A percentile compares a stretch with the other conserved stretches of the same genome.
These are phyloP conservation scores for Heimioporus sp. DNA, from an alignment of 768 basidiomycete species.

Conservation along the genomic window DNA sequence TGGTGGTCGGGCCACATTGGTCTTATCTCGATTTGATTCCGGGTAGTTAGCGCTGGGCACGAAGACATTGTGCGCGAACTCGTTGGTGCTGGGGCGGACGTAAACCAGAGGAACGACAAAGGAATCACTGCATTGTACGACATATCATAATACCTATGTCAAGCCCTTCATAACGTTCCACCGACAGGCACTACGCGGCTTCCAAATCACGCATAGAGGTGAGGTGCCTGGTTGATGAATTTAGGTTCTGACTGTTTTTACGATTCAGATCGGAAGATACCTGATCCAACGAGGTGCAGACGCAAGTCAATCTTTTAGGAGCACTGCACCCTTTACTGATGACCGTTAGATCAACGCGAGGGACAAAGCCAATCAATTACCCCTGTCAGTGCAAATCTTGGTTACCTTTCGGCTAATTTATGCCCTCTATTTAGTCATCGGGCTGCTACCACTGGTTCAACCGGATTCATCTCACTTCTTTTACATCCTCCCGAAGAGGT, in stretches of 20 bases:
- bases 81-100: constrained; percentile 78
- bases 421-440: constrained; percentile 62
- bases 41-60: constrained; percentile 76
- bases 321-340: constrained; percentile 31
- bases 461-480: constrained; percentile 85
- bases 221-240: constrained; percentile 24
- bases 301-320: constrained; percentile 51
- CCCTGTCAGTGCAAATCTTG: constrained; percentile 53
- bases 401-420: constrained; percentile 2
- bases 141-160: not conserved
- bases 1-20: not conserved
- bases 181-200: constrained; percentile 82
- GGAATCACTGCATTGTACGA: constrained; percentile 80
- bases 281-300: constrained; percentile 88
- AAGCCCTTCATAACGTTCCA: constrained; percentile 7
- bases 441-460: constrained; percentile 93
- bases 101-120: constrained; percentile 78
- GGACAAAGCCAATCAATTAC: constrained; percentile 90
- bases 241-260: constrained; percentile 23
- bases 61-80: constrained; percentile 74
- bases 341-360: constrained; percentile 80
- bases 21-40: constrained; percentile 1
- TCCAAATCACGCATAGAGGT: constrained; percentile 89
- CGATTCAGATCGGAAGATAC: constrained; percentile 76
- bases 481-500: constrained; percentile 76